Base-by-base conservation (phyloP, 192 early-diverging fungal genomes). In the Neocallimastix lanati region DNA sequence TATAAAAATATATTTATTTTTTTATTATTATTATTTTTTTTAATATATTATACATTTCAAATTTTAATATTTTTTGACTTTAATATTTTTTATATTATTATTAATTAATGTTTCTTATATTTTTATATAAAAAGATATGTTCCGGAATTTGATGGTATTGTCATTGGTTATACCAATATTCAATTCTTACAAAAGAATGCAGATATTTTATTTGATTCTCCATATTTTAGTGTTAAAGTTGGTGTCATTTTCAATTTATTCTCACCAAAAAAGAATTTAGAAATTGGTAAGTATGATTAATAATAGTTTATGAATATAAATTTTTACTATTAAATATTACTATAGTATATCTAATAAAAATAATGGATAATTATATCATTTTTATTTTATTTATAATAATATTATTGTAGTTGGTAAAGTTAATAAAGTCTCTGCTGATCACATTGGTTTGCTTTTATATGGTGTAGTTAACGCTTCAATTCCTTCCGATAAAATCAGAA, bases 381-480 rank as follows among this genome's bases (percentile, higher is more conserved):
- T 6, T 33, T 33, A 33, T 33, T 6, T 33, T 33, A 33, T 11
- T 33, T 6, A 6, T 33, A 33, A 33, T 33, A 33, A 33, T 6
- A 33, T 33, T n/a, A 33, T 6, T 33, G 28, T 29, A 93, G 92
- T 86, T 33, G 93, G 92, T 76, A 85, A 91, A 12, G 95, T 98
- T 81, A 98, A 95, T 85, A 91, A 96, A 77, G 94, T 96, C 77
- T 96, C 95, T 76, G 88, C 93, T 12, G 94, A 96, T 83, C 96
- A 98, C 80, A 93, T 98, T 82, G 96, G 96, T 82, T 86, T 96
- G 29, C 87, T 98, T 76, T 87, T 98, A 77, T 94, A 96, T 84
- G 93, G 94, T 58, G 92, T 95, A 13, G 96, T 98, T 87, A 98
- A 98, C 81, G 96, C 96, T 28, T 96, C 95, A 21, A 97, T 98